phyloP scores from a whole-genome alignment of 2,329 filamentous ascomycete genomes.

The Aspergillus ibericus region DNA sequence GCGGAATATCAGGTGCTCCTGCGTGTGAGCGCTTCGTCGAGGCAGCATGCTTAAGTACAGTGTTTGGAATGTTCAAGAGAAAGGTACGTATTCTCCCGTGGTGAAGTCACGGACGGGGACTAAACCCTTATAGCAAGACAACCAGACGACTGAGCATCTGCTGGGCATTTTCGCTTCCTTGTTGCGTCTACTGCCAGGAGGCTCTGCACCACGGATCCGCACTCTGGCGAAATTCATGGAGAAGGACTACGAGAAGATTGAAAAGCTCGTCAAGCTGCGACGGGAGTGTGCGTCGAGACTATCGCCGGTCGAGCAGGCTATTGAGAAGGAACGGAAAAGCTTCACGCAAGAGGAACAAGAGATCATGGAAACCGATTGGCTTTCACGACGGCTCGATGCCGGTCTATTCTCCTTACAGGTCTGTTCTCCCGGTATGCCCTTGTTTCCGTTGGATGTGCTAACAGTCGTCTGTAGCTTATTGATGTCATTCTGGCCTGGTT shows the following conservation, averaged over 20 bases:
- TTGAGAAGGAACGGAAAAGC: conserved; percentile 58
- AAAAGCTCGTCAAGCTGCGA: conserved; percentile 69
- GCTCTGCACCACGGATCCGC: conserved; percentile 76
- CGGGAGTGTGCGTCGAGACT: conserved; percentile 68
- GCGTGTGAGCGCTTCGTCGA: conserved; percentile 79
- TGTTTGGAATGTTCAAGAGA: conserved; percentile 88
- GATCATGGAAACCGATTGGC: conserved; percentile 67
- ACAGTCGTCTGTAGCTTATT: conserved; percentile 52
- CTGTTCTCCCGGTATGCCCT: conserved; percentile 11
- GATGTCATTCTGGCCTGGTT: conserved; percentile 90
- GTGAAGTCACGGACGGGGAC: not conserved
- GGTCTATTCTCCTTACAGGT: conserved; percentile 78
- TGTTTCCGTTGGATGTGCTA: not conserved
- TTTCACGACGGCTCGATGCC: conserved; percentile 74
- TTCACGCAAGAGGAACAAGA: conserved; percentile 61
- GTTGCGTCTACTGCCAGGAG: conserved; percentile 73
- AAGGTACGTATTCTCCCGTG: conserved; percentile 45
- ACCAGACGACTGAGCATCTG: conserved; percentile 71
- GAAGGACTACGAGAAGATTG: conserved; percentile 84
- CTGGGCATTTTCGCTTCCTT: conserved; percentile 82
- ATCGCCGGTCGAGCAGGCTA: conserved; percentile 61
- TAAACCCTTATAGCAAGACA: conserved; percentile 55
- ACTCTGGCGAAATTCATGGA: conserved; percentile 93
- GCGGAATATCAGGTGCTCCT: conserved; percentile 56
- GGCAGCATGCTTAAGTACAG: conserved; percentile 76